Evolutionary conservation across 805 yeast genomes (phyloP).

Genomic region (Lipomyces anomalus): DNA sequence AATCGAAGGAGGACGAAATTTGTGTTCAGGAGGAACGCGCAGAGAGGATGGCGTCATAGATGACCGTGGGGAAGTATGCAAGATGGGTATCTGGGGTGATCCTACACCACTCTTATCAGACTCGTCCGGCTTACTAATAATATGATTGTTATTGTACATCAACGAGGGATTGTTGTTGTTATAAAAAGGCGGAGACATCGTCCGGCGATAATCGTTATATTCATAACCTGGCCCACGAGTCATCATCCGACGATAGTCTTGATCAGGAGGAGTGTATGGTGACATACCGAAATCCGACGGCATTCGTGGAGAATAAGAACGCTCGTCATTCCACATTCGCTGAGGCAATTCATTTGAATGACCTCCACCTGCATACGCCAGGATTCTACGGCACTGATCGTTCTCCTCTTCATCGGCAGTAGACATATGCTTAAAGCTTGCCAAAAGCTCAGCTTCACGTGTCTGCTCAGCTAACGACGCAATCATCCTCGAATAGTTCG

Average conservation of each 20-base stretch:
- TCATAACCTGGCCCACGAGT: not conserved
- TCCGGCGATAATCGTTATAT: conserved; percentile 9
- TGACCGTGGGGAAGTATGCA: not conserved
- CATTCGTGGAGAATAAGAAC: not conserved
- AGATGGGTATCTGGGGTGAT: not conserved
- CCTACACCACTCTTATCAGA: not conserved
- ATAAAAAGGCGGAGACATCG: conserved; percentile 6
- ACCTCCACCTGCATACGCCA: no score
- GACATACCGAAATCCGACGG: conserved; percentile 5
- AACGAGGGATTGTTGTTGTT: conserved; percentile 5
- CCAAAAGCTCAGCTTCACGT: conserved; percentile 31
- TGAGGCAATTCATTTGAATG: no score
- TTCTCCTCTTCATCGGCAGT: conserved; percentile 23
- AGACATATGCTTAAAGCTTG: conserved; percentile 12
- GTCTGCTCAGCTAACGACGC: conserved; percentile 30
- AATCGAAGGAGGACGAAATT: no score
- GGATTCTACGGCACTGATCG: conserved; percentile 11
- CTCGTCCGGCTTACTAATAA: not conserved
- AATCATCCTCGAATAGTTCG: conserved; percentile 3
- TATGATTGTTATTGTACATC: no score
- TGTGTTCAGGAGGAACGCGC: conserved; percentile 2
- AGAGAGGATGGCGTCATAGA: not conserved
- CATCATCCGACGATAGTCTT: not conserved
- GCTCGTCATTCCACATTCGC: conserved; percentile 3
- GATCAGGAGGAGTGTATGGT: not conserved